Evolutionary conservation across 345 rosid genomes (phyloP).

Genomic region (Arabis alpina): DNA sequence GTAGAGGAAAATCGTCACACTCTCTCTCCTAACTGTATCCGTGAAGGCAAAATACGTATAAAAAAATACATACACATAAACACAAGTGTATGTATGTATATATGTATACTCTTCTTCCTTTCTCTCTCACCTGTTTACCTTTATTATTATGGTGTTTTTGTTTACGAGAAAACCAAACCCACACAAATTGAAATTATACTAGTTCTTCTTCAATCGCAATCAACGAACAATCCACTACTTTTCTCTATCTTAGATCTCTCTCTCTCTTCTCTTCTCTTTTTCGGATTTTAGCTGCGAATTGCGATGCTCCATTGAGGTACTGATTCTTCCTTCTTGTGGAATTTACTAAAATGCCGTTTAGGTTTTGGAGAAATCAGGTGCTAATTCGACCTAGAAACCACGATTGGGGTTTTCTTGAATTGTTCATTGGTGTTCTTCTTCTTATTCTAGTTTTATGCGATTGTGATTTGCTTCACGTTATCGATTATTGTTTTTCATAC

Average conservation of each 20-base stretch:
- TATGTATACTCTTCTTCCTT: slow-evolving; percentile 38
- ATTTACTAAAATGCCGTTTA: slow-evolving; percentile 31
- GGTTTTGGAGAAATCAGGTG: slow-evolving; percentile 34
- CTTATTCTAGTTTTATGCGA: neutral
- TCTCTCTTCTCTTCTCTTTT: slow-evolving; percentile 12
- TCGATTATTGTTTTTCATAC: slow-evolving; percentile 7
- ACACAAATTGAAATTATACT: slow-evolving; percentile 25
- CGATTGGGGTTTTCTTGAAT: slow-evolving; percentile 11
- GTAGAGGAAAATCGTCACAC: slow-evolving; percentile 18
- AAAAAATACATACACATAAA: slow-evolving; percentile 27
- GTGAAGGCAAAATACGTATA: slow-evolving; percentile 45
- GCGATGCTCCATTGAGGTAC: slow-evolving; percentile 44
- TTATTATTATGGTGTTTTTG: slow-evolving; percentile 34
- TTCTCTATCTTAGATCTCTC: slow-evolving; percentile 38
- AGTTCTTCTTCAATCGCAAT: slow-evolving; percentile 29
- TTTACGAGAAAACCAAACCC: slow-evolving; percentile 40
- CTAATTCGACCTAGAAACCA: slow-evolving; percentile 1
- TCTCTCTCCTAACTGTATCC: slow-evolving; percentile 47
- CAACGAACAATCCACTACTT: neutral
- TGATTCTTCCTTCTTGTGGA: slow-evolving; percentile 6
- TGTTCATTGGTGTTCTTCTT: neutral
- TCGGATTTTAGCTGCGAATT: slow-evolving; percentile 10
- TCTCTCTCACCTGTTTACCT: slow-evolving; percentile 29
- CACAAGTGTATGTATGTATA: slow-evolving; percentile 20
- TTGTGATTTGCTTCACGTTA: slow-evolving; percentile 18